Conservation (phyloP, 2,329 filamentous ascomycete genomes). For the Xylaria sp. region DNA sequence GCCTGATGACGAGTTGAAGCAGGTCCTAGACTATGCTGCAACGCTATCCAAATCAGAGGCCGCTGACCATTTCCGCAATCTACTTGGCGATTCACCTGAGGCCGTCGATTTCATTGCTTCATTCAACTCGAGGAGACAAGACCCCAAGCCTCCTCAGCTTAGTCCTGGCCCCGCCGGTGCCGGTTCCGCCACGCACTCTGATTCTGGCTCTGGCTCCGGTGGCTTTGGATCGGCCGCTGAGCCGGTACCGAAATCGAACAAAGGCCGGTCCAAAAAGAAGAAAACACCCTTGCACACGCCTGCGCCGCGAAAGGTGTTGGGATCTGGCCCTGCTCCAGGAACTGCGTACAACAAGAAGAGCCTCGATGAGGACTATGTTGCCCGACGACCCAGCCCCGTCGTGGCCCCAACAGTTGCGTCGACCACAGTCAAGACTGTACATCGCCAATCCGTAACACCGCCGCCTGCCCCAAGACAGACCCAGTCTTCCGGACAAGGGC, state of each 20-base stretch:
- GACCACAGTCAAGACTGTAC: conserved; percentile 58
- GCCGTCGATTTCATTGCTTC: conserved; percentile 80
- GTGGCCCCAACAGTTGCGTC: conserved; percentile 49
- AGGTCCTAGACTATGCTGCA: conserved; percentile 84
- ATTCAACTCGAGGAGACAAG: conserved; percentile 76
- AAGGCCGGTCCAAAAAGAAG: conserved; percentile 65
- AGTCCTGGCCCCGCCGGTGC: conserved; percentile 36
- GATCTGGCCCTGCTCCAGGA: conserved; percentile 72
- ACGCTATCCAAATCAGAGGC: conserved; percentile 81
- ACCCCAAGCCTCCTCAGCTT: conserved; percentile 52
- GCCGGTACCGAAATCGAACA: conserved; percentile 61
- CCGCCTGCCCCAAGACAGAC: conserved; percentile 62
- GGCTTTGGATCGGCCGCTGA: conserved; percentile 49
- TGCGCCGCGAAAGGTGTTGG: conserved; percentile 70
- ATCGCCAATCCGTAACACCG: conserved; percentile 61
- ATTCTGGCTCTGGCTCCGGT: conserved; percentile 26
- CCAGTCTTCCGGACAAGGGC: conserved; percentile 75
- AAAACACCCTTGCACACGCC: conserved; percentile 72
- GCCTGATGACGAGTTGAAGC: conserved; percentile 83
- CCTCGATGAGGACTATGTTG: conserved; percentile 77
- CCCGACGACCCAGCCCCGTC: conserved; percentile 58
- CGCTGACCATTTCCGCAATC: conserved; percentile 84
- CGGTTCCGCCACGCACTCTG: neutral
- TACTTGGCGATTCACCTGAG: conserved; percentile 86
- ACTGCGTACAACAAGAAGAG: conserved; percentile 79